A percentile compares a stretch with the other conserved stretches of the same genome.
Evolutionary conservation across 2,329 filamentous ascomycete species (phyloP).

Genomic region (Trichoderma sp.): DNA sequence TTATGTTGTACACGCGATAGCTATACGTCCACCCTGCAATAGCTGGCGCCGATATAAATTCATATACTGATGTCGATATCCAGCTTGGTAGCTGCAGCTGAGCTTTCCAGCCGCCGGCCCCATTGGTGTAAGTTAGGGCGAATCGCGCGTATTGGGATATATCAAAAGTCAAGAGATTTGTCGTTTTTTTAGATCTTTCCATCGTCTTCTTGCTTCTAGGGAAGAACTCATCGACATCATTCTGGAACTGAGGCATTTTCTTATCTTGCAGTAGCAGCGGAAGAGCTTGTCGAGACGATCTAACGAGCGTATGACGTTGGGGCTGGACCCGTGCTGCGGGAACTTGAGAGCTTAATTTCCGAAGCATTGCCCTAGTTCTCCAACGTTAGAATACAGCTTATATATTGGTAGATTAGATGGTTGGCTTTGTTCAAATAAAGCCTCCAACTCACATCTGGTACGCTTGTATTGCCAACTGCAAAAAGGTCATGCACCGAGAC

Average conservation of each 20-base stretch:
- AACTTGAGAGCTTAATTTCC: conserved; percentile 27
- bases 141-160: conserved; percentile 27
- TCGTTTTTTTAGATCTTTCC: background rate
- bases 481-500: conserved; percentile 24
- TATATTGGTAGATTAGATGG: background rate
- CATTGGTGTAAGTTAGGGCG: conserved; percentile 7
- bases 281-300: background rate
- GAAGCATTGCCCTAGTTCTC: conserved; percentile 28
- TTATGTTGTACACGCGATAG: conserved; percentile 31
- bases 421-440: background rate
- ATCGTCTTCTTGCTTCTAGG: background rate
- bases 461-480: conserved; percentile 27
- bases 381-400: background rate
- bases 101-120: conserved; percentile 30
- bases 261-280: background rate
- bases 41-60: conserved; percentile 27
- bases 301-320: conserved; percentile 19
- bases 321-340: conserved; percentile 23
- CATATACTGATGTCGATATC: conserved; percentile 29
- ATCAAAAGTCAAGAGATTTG: background rate
- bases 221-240: background rate
- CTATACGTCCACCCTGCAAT: conserved; percentile 30
- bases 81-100: conserved; percentile 32
- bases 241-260: background rate
- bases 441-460: conserved; percentile 30